Evolutionary conservation across 805 yeast species (phyloP).

Genomic region (Ogataea trehaloabstinens): DNA sequence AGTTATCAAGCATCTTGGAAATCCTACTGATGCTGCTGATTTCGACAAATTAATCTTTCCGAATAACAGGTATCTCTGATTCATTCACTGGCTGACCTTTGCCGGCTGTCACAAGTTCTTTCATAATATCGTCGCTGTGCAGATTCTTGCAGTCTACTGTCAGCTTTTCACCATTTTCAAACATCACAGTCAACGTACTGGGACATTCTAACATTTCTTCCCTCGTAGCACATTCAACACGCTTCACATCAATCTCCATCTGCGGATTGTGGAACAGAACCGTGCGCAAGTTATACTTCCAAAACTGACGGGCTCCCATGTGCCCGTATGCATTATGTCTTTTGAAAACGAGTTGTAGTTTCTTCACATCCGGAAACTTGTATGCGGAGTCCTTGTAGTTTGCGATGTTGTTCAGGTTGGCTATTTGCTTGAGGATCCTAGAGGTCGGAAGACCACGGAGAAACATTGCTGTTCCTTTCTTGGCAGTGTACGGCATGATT

Average conservation of each 20-base stretch:
- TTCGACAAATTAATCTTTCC: too few relatives aligned
- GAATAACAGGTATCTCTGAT: conserved; percentile 40
- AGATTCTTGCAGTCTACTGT: conserved; percentile 54
- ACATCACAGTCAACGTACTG: conserved; percentile 41
- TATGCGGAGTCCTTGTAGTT: conserved; percentile 44
- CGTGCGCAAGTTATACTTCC: conserved; percentile 73
- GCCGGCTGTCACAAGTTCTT: conserved; percentile 49
- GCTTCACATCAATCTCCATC: conserved; percentile 56
- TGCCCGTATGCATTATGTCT: conserved; percentile 49
- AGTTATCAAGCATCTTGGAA: too few relatives aligned
- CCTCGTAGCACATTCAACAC: conserved; percentile 44
- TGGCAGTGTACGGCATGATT: conserved; percentile 12
- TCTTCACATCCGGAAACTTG: conserved; percentile 36
- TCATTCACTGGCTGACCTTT: conserved; percentile 51
- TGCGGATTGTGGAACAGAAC: conserved; percentile 81
- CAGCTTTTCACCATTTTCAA: conserved; percentile 36
- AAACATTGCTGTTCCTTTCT: conserved; percentile 23
- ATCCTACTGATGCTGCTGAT: too few relatives aligned
- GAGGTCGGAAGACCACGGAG: conserved; percentile 38
- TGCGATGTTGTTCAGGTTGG: conserved; percentile 49
- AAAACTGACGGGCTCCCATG: conserved; percentile 69
- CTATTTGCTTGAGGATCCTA: conserved; percentile 45
- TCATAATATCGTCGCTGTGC: conserved; percentile 51
- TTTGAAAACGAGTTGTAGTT: conserved; percentile 55
- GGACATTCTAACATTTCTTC: conserved; percentile 47